Conservation (phyloP, 441 rosid species). For the Corymbia calophylla region DNA sequence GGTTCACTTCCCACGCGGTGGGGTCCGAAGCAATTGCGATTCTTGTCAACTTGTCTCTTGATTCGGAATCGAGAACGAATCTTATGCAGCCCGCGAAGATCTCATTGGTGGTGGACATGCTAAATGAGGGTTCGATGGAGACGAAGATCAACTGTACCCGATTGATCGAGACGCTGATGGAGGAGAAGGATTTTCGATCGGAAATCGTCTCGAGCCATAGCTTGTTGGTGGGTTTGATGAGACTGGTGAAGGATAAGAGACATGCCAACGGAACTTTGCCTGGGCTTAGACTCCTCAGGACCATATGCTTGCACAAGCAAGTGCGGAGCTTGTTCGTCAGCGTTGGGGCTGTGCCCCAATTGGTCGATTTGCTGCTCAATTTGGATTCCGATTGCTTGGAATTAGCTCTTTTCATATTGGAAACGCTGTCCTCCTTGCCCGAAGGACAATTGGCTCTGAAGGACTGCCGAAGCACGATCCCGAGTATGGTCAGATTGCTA, state of each 20-base stretch:
- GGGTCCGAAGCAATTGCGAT: constrained; percentile 82
- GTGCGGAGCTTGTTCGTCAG: constrained; percentile 50
- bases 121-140: constrained; percentile 79
- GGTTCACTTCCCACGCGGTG: constrained; percentile 75
- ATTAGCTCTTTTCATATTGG: constrained; percentile 50
- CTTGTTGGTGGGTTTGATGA: constrained; percentile 71
- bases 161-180: constrained; percentile 52
- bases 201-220: constrained; percentile 63
- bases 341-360: constrained; percentile 63
- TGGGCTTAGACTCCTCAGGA: constrained; percentile 52
- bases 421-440: constrained; percentile 42
- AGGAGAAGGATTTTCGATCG: constrained; percentile 45
- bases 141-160: constrained; percentile 71
- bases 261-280: constrained; percentile 45
- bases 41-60: constrained; percentile 64
- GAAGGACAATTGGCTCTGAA: constrained; percentile 71
- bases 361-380: constrained; percentile 55
- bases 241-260: constrained; percentile 67
- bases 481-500: constrained; percentile 46
- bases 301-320: constrained; percentile 45
- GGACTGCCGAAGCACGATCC: constrained; percentile 57
- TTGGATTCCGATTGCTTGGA: constrained; percentile 63
- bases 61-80: constrained; percentile 39
- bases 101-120: constrained; percentile 74
- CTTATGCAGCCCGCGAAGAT: constrained; percentile 78